Base-by-base conservation (phyloP, 1,284 basidiomycete species). In the Ceratobasidium theobromae region DNA sequence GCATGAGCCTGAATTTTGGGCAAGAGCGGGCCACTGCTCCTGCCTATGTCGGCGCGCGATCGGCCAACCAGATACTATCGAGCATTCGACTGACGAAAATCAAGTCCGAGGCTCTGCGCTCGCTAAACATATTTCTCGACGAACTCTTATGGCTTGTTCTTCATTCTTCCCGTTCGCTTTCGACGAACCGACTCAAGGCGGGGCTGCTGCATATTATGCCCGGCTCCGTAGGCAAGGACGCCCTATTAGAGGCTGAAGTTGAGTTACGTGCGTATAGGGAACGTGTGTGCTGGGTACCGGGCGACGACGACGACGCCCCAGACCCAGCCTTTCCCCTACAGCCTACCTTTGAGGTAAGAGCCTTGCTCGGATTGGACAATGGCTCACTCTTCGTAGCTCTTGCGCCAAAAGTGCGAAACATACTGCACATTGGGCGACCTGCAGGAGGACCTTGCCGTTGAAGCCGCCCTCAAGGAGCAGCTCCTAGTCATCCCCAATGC, bases 41-140 rank as follows among this genome's bases (percentile, higher is more conserved):
- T 4, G 80, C 77, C 54, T 94, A 91, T 77, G 85, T 95, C 71
- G 91, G 88, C 35, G 76, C 85, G 21, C 83, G 86, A 70, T 91
- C 90, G 48, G 92, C 93, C 65, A 90, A 95, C 77, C 85, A 92
- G 67, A 88, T 95, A 73, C 86, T 97, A 57, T 93, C 91, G 66
- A 93, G 95, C 72, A 85, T 94, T 67, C 86, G 93, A 30, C 92
- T 92, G n/a, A 93, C 91, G 69, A 88, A 86, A 73, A 84, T 95
- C 75, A 85, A 86, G 67, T 74, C 81, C 16, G 85, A 91, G 46
- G 87, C 91, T 16, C 84, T 96, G 55, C 79, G 79, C 66, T 82
- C 85, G 68, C 84, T 96, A 79, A 96, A 97, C 75, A 83, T 86
- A 69, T 78, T 95, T 51, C 84, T 97, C 68, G 94, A 97, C 77